These are phyloP conservation scores for Lasiodiplodia sp. DNA, from an alignment of 2,329 filamentous ascomycete species.

Conservation along the genomic window DNA sequence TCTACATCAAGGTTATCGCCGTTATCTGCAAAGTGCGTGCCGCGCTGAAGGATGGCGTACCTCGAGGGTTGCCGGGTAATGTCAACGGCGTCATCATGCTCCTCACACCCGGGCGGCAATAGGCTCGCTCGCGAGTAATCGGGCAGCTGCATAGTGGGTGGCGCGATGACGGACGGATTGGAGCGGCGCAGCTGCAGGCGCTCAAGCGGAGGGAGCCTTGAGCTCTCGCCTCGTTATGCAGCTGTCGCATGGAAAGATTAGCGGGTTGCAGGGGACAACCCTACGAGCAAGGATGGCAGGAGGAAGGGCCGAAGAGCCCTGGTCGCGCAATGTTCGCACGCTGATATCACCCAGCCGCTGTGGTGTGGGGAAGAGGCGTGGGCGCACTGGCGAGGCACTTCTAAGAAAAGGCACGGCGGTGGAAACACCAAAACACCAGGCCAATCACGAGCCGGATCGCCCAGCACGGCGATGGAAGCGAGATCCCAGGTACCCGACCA, in stretches of 20 bases:
- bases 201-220: constrained; percentile 15
- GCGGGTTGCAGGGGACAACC: constrained; percentile 20
- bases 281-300: constrained; percentile 15
- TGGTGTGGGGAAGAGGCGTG: constrained; percentile 25
- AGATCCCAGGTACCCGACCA: background rate
- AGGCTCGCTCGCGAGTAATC: constrained; percentile 9
- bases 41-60: constrained; percentile 9
- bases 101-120: constrained; percentile 18
- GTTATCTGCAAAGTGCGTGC: constrained; percentile 21
- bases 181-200: constrained; percentile 19
- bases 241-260: constrained; percentile 19
- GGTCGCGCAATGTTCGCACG: constrained; percentile 20
- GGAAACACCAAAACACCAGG: constrained; percentile 23
- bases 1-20: constrained; percentile 23
- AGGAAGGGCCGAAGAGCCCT: constrained; percentile 26
- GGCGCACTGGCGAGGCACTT: constrained; percentile 1
- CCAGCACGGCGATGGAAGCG: background rate
- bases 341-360: constrained; percentile 28
- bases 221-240: constrained; percentile 26
- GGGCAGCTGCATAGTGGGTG: constrained; percentile 18
- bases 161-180: constrained; percentile 18
- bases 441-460: constrained; percentile 11
- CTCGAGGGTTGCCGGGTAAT: constrained; percentile 21
- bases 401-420: constrained; percentile 24
- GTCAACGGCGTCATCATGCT: constrained; percentile 21